A percentile compares a stretch with the other conserved stretches of the same genome.
phyloP scores from a whole-genome alignment of 495 filamentous ascomycete species.

The Aspergillus conjunctus region DNA sequence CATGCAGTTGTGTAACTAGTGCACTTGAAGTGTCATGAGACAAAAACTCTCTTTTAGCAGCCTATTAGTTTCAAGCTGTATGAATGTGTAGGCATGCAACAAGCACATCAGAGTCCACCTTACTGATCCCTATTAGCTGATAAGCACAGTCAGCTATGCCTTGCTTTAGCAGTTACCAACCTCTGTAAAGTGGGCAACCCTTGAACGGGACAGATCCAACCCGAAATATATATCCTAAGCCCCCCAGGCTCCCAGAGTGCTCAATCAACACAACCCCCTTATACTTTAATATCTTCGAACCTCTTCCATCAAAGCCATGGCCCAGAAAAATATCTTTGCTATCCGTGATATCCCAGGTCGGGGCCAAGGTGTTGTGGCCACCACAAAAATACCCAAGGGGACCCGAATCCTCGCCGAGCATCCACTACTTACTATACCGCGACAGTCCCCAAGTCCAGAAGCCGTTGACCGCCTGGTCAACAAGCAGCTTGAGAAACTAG shows the following conservation, averaged over 20 bases:
- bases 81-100: neutral
- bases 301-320: neutral
- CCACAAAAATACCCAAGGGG: neutral
- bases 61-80: neutral
- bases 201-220: neutral
- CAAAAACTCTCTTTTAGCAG: neutral
- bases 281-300: neutral
- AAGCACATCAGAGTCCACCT: neutral
- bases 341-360: neutral
- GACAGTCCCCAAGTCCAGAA: neutral
- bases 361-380: neutral
- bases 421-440: constrained; percentile 2
- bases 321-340: neutral
- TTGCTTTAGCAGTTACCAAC: neutral
- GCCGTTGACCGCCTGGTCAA: constrained; percentile 3
- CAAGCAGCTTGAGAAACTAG: neutral
- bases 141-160: neutral
- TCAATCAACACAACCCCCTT: neutral
- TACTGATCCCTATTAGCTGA: neutral
- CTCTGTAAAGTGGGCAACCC: neutral
- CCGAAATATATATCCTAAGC: neutral
- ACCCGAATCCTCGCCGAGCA: neutral
- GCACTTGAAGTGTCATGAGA: neutral
- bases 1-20: neutral
- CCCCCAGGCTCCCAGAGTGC: neutral